Conservation (phyloP, 345 rosid species). For the Angophora floribunda region DNA sequence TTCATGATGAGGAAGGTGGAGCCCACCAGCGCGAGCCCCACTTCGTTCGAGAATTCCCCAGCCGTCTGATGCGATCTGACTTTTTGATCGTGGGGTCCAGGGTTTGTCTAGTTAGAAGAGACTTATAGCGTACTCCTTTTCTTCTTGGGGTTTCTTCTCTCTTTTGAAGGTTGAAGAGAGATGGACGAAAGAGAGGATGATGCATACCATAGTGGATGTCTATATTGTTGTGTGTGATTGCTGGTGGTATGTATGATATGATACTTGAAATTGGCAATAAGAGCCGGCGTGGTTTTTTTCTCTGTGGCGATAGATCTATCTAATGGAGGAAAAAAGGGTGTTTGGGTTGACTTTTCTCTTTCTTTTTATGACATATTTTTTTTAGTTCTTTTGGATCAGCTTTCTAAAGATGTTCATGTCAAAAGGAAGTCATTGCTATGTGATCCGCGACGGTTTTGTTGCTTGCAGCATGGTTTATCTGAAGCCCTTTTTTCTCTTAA, state of each 20-base stretch:
- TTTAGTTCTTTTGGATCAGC: background rate
- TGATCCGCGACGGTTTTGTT: background rate
- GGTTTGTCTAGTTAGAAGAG: background rate
- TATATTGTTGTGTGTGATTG: background rate
- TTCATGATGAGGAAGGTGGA: background rate
- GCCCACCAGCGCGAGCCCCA: background rate
- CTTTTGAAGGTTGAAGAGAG: background rate
- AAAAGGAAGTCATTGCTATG: background rate
- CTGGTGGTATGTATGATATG: background rate
- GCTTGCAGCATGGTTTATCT: background rate
- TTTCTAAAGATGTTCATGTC: background rate
- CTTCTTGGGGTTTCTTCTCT: background rate
- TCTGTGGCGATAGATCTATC: background rate
- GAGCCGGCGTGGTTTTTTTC: background rate
- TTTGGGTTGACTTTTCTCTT: background rate
- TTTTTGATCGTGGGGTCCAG: background rate
- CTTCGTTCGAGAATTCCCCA: background rate
- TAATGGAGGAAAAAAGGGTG: background rate
- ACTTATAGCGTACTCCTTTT: background rate
- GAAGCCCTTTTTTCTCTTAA: background rate
- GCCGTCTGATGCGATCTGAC: background rate
- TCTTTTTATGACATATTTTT: background rate
- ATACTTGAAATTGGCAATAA: background rate
- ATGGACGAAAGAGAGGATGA: background rate
- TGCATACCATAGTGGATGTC: background rate